Base-by-base conservation (phyloP, 768 basidiomycete genomes). In the Tylopilus intermedius region DNA sequence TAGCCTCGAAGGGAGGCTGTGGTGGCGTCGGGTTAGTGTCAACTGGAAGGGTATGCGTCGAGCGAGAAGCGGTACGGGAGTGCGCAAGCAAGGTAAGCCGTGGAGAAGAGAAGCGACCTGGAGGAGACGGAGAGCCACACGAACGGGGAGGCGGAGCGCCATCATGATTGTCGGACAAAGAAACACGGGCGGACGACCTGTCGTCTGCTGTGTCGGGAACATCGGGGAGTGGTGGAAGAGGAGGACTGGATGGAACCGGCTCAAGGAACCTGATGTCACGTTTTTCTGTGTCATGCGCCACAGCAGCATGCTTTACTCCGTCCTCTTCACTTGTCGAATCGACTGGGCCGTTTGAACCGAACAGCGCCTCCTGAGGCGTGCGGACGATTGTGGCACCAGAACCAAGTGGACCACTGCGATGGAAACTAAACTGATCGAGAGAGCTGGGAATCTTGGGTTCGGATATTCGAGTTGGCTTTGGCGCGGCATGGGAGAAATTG, bases 361-460 rank as follows among this genome's bases (percentile, higher is more conserved):
- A 72, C 29, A 92, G 72, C 21, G 89, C 89, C 50, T 92, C 90
- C 58, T 86, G 82, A 8, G 90, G 90, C 0, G 90, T 91, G 51
- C 83, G 75, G 35, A 91, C 89, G 29, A 92, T 73, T 2, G 76
- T 84, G 13, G 89, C 89, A 38, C 89, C 88, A 18, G 78, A 64
- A n/a, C 86, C 88, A 18, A 88, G 77, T 3, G 72, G 67, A 2
- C 81, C 81, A 40, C 68, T 74, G 11, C 80, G 76, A 13, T 55
- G 63, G 21, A 53, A 33, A 47, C 47, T 40, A 29, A 72, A 50
- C 4, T 63, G 62, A 10, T 74, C 71, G 5, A 74, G 54, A 41
- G 66, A 66, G 56, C 67, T 66, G 8, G 65, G 56, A 7, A 71
- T 51, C 48, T 72, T 71, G 15, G 77, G 74, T 61, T 79, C 78